A percentile compares a stretch with the other conserved stretches of the same genome.
phyloP scores from a whole-genome alignment of 305 asterid genomes.

The Fraxinus xanthoxyloides region DNA sequence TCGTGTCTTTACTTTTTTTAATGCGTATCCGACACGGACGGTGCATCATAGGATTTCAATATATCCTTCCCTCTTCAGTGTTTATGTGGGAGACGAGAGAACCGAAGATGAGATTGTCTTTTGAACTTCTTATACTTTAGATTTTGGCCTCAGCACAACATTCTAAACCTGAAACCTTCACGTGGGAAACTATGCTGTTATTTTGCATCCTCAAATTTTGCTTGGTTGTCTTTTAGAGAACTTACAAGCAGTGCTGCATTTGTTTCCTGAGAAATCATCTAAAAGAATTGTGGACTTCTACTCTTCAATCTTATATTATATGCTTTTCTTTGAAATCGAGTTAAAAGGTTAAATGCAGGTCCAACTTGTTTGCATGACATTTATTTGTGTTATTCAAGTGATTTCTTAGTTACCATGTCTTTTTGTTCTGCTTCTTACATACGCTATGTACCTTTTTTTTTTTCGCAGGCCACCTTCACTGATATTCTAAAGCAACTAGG shows the following conservation, averaged over 20 bases:
- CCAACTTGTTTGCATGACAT: background rate
- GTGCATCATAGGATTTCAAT: too few relatives aligned
- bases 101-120: background rate
- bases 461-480: constrained; percentile 52
- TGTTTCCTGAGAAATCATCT: background rate
- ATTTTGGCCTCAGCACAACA: background rate
- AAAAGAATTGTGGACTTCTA: background rate
- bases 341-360: background rate
- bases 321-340: background rate
- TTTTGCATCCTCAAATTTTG: background rate
- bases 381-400: background rate
- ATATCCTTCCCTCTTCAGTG: background rate
- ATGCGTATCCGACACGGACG: too few relatives aligned
- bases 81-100: background rate
- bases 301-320: background rate
- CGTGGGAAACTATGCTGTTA: background rate
- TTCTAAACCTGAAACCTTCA: background rate
- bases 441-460: background rate
- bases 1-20: too few relatives aligned
- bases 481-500: constrained; percentile 56
- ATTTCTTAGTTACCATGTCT: background rate
- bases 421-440: background rate
- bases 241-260: background rate
- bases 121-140: background rate
- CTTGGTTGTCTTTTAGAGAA: background rate